These are phyloP conservation scores for Elaeis guineensis DNA, from an alignment of 176 grass and related monocot genomes.

Conservation along the genomic window DNA sequence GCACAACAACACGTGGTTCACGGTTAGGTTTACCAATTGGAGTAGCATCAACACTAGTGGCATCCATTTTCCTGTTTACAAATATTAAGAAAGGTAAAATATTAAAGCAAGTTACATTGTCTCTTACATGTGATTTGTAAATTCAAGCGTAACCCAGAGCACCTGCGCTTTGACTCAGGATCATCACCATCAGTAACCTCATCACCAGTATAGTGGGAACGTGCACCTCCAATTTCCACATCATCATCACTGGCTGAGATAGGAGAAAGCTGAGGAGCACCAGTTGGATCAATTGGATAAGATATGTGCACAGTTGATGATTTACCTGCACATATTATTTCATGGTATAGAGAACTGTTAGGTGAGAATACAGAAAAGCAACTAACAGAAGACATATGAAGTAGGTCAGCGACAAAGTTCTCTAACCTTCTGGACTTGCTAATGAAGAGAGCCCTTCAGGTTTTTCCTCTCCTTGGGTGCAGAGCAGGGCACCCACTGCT, in stretches of 20 bases:
- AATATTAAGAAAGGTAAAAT: slow-evolving; percentile 16
- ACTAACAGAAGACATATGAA: too few relatives aligned
- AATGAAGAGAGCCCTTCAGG: slow-evolving; percentile 26
- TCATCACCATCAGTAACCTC: slow-evolving; percentile 65
- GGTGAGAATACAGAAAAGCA: too few relatives aligned
- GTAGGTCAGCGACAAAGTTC: not conserved
- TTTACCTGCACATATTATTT: slow-evolving; percentile 49
- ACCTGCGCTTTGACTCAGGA: slow-evolving; percentile 96
- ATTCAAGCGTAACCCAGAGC: slow-evolving; percentile 3
- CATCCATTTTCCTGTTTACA: slow-evolving; percentile 79
- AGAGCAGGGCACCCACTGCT: slow-evolving; percentile 44
- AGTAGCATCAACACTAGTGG: slow-evolving; percentile 61
- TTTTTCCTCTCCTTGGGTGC: slow-evolving; percentile 58
- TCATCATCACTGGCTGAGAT: slow-evolving; percentile 64
- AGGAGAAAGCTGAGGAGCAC: slow-evolving; percentile 36
- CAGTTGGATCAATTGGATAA: slow-evolving; percentile 47
- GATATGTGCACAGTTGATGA: slow-evolving; percentile 30
- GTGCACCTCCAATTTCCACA: slow-evolving; percentile 57
- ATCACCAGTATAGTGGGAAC: slow-evolving; percentile 52
- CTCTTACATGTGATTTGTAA: too few relatives aligned
- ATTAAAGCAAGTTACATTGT: not conserved
- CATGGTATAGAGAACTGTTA: too few relatives aligned
- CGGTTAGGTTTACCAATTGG: slow-evolving; percentile 79
- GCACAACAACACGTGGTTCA: slow-evolving; percentile 95
- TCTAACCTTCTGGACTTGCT: slow-evolving; percentile 50